Evolutionary conservation across 2,329 filamentous ascomycete genomes (phyloP).

Genomic region (Sporothrix humicola): DNA sequence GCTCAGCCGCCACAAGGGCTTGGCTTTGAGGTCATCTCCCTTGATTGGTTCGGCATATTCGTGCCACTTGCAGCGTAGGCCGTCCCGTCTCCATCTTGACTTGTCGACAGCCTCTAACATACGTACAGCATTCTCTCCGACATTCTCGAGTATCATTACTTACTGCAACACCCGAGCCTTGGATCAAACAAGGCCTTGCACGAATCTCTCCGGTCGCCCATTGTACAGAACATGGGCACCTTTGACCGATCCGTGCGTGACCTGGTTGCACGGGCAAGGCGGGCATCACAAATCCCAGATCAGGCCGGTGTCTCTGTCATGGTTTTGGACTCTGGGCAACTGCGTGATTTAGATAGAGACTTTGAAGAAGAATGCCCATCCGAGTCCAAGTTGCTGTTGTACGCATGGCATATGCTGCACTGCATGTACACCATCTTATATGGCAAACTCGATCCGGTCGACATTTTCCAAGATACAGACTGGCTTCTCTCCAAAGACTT

Average conservation of each 20-base stretch:
- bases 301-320: constrained; percentile 10
- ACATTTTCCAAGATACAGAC: constrained; percentile 18
- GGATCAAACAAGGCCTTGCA: not conserved
- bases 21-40: not conserved
- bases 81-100: too few relatives aligned
- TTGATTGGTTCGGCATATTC: constrained; percentile 18
- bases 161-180: constrained; percentile 7
- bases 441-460: constrained; percentile 14
- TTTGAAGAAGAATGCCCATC: not conserved
- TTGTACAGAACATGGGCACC: constrained; percentile 17
- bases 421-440: constrained; percentile 23
- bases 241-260: constrained; percentile 8
- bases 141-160: constrained; percentile 22
- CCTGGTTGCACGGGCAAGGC: not conserved
- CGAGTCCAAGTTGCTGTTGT: constrained; percentile 14
- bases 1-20: not conserved
- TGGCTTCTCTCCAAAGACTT: constrained; percentile 16
- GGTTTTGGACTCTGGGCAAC: constrained; percentile 9
- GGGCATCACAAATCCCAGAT: not conserved
- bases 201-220: not conserved
- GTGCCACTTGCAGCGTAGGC: constrained; percentile 13
- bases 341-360: not conserved
- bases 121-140: not conserved
- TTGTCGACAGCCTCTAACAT: too few relatives aligned
- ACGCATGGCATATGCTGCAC: constrained; percentile 27